Conservation (phyloP, 306 rosid species). For the Quercus variabilis region DNA sequence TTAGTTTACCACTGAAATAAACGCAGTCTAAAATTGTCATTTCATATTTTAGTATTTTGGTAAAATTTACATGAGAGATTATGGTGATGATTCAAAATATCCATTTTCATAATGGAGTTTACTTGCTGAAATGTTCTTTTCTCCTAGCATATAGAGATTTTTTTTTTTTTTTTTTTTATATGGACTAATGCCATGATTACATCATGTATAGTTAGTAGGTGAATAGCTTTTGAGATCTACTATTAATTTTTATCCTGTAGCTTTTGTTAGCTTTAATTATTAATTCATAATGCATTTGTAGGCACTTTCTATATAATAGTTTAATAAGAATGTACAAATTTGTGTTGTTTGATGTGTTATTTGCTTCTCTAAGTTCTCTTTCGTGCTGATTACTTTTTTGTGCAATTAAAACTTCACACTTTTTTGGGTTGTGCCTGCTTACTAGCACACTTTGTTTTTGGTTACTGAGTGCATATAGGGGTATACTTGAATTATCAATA, state of each 20-base stretch:
- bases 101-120: background rate
- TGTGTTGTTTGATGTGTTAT: background rate
- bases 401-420: too few species aligned
- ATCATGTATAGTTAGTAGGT: background rate
- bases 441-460: too few species aligned
- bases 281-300: slow-evolving; percentile 16
- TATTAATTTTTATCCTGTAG: slow-evolving; percentile 6
- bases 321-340: background rate
- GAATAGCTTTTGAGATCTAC: background rate
- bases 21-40: too few species aligned
- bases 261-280: slow-evolving; percentile 13
- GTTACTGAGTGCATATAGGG: too few species aligned
- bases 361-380: background rate
- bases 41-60: too few species aligned
- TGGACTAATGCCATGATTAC: background rate
- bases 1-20: too few species aligned
- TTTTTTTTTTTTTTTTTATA: background rate
- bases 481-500: too few species aligned
- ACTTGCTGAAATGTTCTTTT: background rate
- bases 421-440: too few species aligned
- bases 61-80: too few species aligned
- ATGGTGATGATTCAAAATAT: too few species aligned
- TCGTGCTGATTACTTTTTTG: background rate
- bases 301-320: slow-evolving; percentile 19
- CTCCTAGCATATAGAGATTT: background rate